Base-by-base conservation (phyloP, 768 basidiomycete species). In the Amanita rubescens region DNA sequence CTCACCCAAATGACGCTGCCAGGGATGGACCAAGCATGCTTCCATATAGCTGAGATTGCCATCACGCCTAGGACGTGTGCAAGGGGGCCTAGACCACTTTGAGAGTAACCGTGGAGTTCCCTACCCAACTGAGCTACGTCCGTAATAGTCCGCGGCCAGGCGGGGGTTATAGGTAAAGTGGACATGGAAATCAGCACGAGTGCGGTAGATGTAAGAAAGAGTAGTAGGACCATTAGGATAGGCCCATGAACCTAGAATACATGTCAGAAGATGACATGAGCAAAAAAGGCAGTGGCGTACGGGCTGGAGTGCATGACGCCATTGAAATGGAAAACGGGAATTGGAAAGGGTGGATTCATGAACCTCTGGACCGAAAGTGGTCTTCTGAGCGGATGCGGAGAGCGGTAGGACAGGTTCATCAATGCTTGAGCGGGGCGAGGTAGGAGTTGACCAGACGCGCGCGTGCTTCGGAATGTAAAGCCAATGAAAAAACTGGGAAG, bases 21-120 rank as follows among this genome's bases (percentile, higher is more conserved):
- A 8, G 94, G 94, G 54, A 97, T 81, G 55, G 90, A 94, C 94
- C 94, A 97, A 3, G 94, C 92, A 66, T 97, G 94, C 69, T 94
- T 96, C 92, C 93, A 97, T 25, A 92, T 72, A 3, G 90, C 90
- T 15, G 87, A 85, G 12, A 94, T 75, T 35, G 87, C 83, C 61
- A 97, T 76, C 47, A 94, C 91, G 22, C 77, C 82, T 39, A 94
- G 66, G 50, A 95, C 89, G 69, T 95, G 94, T 7, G 78, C 76
- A 50, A 82, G 72, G 17, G 85, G 79, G 2, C 69, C 72, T 27
- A 72, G 59, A 10, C 87, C 87, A 55, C 83, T 84, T 64, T 85
- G 85, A 8, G 87, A 81, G 66, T 92, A 93, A 49, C 77, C 81
- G 61, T 86, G 86, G 6, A 90, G 79, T 55, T 90, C 87, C 38